Evolutionary conservation across 306 rosid genomes (phyloP), one percentile per base, ranked within the genome.

Genomic region (Cicer arietinum): DNA sequence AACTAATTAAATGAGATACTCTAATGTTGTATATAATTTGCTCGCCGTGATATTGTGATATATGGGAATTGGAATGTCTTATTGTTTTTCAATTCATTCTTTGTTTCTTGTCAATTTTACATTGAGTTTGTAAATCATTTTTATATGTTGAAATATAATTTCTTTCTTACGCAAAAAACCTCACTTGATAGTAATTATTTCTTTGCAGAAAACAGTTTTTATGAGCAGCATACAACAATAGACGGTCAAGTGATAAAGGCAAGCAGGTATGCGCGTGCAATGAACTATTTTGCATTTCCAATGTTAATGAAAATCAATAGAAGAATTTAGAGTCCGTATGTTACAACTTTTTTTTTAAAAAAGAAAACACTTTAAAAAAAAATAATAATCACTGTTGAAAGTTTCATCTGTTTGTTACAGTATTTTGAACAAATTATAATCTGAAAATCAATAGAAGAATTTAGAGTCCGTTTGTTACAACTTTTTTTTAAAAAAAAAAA

Each of bases 161-260:
- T 42, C 46, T 52, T 7, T 48, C 47, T 54, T 41, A 20, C 9
- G 20, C 48, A 39, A 61, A 52, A 69, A 45, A 54, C 13, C 80
- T 68, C 25, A 69, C 18, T 35, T 78, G 77, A 81, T 66, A 45
- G 78, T 74, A 69, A 48, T 35, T 52, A 67, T 69, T 82, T 35
- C 18, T 35, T 44, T 69, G 81, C 86, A 85, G 89, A 79, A 17
- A 73, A 73, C 79, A 37, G 71, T 62, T 82, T 73, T 79, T 82
- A 82, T 45, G 81, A 73, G 61, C 63, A 73, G 61, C 63, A 85
- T 62, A 48, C 57, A 40, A 77, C 85, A 14, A 42, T 85, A 48
- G 78, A 46, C 5, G 85, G 51, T 43, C 85, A 85, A 77, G 35
- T 50, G 52, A 73, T 85, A 41, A 82, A 82, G 69, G 39, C 85